Evolutionary conservation across 1,284 basidiomycete genomes (phyloP).

Genomic region (Trichosporon sp.): DNA sequence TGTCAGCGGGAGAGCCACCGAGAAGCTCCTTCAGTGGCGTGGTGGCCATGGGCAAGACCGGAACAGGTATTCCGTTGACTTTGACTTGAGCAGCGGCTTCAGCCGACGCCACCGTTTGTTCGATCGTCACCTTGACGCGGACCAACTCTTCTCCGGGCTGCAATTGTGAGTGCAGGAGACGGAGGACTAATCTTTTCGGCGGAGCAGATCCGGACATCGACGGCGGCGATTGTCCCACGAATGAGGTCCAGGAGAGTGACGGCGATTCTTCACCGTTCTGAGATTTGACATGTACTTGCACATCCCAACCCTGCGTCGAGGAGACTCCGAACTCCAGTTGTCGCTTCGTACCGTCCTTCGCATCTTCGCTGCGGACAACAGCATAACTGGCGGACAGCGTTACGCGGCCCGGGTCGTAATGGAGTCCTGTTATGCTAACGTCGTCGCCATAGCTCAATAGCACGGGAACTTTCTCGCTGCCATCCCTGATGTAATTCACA

Average conservation of each 20-base stretch:
- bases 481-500: conserved; percentile 67
- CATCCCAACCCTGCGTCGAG: conserved; percentile 80
- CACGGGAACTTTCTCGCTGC: conserved; percentile 67
- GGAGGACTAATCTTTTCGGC: conserved; percentile 61
- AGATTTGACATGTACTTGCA: conserved; percentile 62
- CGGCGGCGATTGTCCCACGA: conserved; percentile 54
- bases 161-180: conserved; percentile 64
- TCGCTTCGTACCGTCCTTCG: conserved; percentile 46
- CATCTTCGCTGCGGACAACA: conserved; percentile 63
- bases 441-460: conserved; percentile 74
- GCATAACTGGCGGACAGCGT: conserved; percentile 79
- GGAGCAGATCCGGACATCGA: conserved; percentile 42
- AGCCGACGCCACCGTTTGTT: conserved; percentile 58
- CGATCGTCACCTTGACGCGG: conserved; percentile 70
- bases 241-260: conserved; percentile 64
- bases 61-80: conserved; percentile 73
- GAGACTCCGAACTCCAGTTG: conserved; percentile 76
- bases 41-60: conserved; percentile 52
- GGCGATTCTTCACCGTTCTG: conserved; percentile 59
- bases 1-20: conserved; percentile 40
- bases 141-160: conserved; percentile 59
- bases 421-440: conserved; percentile 67
- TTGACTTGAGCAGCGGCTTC: conserved; percentile 53
- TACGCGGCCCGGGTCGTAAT: conserved; percentile 74
- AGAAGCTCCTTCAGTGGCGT: conserved; percentile 21